Conservation (phyloP, 805 yeast species). For the Blastobotrys chiropterorum region DNA sequence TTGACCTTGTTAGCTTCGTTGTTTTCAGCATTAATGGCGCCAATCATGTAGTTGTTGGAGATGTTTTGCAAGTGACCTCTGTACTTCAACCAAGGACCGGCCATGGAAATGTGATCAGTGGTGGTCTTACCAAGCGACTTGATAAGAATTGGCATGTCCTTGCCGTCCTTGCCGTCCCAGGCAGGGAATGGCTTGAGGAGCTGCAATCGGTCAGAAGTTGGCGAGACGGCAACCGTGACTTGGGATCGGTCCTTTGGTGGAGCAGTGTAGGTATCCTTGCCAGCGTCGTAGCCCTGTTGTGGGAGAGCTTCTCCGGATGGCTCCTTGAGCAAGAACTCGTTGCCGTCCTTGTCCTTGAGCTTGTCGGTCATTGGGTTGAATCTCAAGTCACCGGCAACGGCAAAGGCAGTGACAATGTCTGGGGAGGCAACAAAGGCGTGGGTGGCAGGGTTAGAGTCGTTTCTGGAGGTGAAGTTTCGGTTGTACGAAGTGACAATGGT, state of each 20-base stretch:
- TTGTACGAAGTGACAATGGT: conserved; percentile 96
- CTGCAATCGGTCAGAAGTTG: conserved; percentile 95
- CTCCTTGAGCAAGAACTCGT: conserved; percentile 80
- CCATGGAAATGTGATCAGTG: conserved; percentile 99
- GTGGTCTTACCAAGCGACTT: conserved; percentile 97
- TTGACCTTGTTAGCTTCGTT: conserved; percentile 86
- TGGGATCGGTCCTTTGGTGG: conserved; percentile 82
- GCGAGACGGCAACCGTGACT: conserved; percentile 71
- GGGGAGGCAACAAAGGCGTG: conserved; percentile 97
- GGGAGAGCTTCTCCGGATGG: conserved; percentile 93
- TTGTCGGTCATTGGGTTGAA: conserved; percentile 94
- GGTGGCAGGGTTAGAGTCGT: conserved; percentile 96
- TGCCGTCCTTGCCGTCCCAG: conserved; percentile 95
- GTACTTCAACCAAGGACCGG: conserved; percentile 99
- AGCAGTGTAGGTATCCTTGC: conserved; percentile 94
- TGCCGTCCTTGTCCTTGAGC: conserved; percentile 81
- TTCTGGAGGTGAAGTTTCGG: conserved; percentile 97
- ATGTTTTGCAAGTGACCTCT: conserved; percentile 99
- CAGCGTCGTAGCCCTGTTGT: conserved; percentile 80
- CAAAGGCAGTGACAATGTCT: conserved; percentile 91
- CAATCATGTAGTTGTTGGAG: conserved; percentile 98
- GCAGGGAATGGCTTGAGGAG: conserved; percentile 86
- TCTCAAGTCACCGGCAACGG: conserved; percentile 92
- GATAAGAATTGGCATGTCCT: conserved; percentile 84
- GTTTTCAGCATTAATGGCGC: conserved; percentile 96